Evolutionary conservation across 1,139 yeast species (phyloP).

Genomic region (Pichia sp.): DNA sequence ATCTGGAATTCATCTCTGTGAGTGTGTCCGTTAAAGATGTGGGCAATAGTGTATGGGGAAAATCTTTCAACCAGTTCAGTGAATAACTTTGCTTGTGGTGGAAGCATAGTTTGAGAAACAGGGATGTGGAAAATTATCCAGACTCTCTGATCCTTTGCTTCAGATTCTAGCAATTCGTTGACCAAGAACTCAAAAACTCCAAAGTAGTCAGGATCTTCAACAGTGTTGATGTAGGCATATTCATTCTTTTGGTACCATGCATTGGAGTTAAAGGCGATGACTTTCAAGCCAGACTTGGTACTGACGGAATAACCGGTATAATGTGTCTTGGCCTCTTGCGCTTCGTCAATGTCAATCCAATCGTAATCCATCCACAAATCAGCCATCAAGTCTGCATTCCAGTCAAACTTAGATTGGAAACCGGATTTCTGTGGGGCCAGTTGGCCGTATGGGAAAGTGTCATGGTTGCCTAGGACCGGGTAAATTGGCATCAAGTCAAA

Average conservation of each 20-base stretch:
- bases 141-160: conserved; percentile 53
- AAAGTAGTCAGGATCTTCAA: conserved; percentile 51
- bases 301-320: conserved; percentile 61
- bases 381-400: conserved; percentile 59
- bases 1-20: conserved; percentile 66
- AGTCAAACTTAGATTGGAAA: conserved; percentile 46
- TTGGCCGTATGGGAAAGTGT: conserved; percentile 69
- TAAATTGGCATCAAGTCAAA: conserved; percentile 55
- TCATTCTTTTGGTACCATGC: conserved; percentile 61
- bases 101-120: conserved; percentile 54
- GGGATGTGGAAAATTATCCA: conserved; percentile 75
- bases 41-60: conserved; percentile 66
- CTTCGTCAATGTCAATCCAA: conserved; percentile 38
- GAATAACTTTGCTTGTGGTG: conserved; percentile 56
- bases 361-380: conserved; percentile 50
- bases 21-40: conserved; percentile 67
- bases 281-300: conserved; percentile 54
- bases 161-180: conserved; percentile 57
- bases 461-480: conserved; percentile 68
- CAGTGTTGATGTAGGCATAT: conserved; percentile 56
- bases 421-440: conserved; percentile 52
- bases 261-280: conserved; percentile 63
- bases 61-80: conserved; percentile 59
- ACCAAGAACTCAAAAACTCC: conserved; percentile 62
- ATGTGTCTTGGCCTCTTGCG: conserved; percentile 40